Evolutionary conservation across 352 stramenopile genomes (phyloP).

Genomic region (Pythium folliculosum): DNA sequence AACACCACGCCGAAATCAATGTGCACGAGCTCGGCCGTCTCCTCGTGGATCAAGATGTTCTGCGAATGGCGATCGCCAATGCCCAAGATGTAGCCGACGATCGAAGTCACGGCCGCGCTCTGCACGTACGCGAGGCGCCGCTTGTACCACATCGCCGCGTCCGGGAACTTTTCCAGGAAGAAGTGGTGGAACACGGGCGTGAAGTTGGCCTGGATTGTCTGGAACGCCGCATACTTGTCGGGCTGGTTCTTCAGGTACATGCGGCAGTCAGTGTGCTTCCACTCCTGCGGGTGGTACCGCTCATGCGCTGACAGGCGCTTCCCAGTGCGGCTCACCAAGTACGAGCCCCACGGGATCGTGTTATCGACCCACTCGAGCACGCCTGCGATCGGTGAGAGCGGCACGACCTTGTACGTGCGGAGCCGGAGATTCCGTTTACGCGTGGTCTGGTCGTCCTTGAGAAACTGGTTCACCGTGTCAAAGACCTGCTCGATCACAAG

Average conservation of each 20-base stretch:
- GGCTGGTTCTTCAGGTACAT: conserved; percentile 70
- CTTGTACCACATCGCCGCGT: conserved; percentile 93
- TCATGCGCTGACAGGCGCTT: conserved; percentile 86
- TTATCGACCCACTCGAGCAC: conserved; percentile 99
- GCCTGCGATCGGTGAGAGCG: conserved; percentile 89
- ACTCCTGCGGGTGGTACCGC: conserved; percentile 95
- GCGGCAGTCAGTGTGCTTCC: conserved; percentile 84
- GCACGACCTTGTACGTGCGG: conserved; percentile 96
- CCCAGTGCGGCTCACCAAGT: conserved; percentile 68
- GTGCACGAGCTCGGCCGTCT: conserved; percentile 98
- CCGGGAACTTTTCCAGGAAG: conserved; percentile 97
- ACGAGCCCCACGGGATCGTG: conserved; percentile 94
- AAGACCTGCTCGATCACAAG: conserved; percentile 91
- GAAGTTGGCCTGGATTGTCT: conserved; percentile 93
- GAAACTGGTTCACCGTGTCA: conserved; percentile 88
- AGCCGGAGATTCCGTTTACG: conserved; percentile 82
- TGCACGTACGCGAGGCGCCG: conserved; percentile 94
- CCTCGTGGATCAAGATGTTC: conserved; percentile 98
- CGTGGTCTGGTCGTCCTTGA: conserved; percentile 67
- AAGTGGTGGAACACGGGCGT: conserved; percentile 98
- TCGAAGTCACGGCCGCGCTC: conserved; percentile 96
- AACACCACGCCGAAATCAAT: conserved; percentile 99
- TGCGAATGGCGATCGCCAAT: conserved; percentile 99
- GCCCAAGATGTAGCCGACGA: conserved; percentile 95
- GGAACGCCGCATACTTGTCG: conserved; percentile 84